A percentile compares a stretch with the other conserved stretches of the same genome.
These are phyloP conservation scores for Pharus latifolius DNA, from an alignment of 176 grass and related monocot genomes.

Conservation along the genomic window DNA sequence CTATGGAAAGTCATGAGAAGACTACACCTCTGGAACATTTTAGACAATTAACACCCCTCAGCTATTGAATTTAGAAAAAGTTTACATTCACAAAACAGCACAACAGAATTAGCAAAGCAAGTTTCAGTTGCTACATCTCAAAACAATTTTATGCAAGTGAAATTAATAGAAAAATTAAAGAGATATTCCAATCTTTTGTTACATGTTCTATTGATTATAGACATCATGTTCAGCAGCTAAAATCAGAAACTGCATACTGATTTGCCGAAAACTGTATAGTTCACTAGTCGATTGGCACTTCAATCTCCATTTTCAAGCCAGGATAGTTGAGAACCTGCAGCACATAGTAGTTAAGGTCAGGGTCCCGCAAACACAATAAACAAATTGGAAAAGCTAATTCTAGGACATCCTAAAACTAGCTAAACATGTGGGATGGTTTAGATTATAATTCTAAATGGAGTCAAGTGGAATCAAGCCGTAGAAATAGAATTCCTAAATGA, in stretches of 20 bases:
- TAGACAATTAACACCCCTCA: too few species aligned
- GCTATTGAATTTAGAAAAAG: too few species aligned
- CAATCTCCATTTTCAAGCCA: slow-evolving; percentile 61
- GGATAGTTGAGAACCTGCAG: slow-evolving; percentile 25
- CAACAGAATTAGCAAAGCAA: background rate
- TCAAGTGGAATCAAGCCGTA: too few species aligned
- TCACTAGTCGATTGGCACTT: slow-evolving; percentile 51
- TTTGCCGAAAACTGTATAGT: background rate
- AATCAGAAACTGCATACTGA: background rate
- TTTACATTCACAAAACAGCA: background rate
- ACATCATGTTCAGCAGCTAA: background rate
- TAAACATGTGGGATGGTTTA: too few species aligned
- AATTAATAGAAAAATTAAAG: background rate
- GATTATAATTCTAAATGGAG: too few species aligned
- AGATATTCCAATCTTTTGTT: background rate
- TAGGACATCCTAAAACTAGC: background rate
- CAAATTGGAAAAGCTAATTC: background rate
- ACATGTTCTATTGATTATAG: background rate
- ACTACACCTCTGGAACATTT: too few species aligned
- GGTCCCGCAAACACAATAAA: background rate
- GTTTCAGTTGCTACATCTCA: background rate
- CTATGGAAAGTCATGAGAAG: too few species aligned
- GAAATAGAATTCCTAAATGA: background rate
- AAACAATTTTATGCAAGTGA: background rate
- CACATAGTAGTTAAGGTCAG: background rate